Conservation (phyloP, 2,329 filamentous ascomycete genomes). For the Fusarium oligoseptatum region DNA sequence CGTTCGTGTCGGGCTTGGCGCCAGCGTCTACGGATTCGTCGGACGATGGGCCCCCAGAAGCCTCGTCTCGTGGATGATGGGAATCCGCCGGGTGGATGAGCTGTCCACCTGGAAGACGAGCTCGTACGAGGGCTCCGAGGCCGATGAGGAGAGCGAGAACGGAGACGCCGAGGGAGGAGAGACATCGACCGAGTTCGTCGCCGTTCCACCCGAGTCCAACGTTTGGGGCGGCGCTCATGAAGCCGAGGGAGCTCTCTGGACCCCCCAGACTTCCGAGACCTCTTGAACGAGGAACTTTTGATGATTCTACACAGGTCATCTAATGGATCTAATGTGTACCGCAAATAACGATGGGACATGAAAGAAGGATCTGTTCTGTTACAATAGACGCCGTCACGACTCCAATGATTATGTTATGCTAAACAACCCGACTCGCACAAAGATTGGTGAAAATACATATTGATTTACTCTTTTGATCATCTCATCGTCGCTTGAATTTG, state of each 20-base stretch:
- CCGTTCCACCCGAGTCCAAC: slow-evolving; percentile 59
- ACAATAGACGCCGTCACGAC: slow-evolving; percentile 51
- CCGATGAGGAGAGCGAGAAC: slow-evolving; percentile 52
- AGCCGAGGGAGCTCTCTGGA: slow-evolving; percentile 62
- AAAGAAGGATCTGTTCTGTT: slow-evolving; percentile 43
- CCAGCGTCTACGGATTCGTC: slow-evolving; percentile 86
- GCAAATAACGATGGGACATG: slow-evolving; percentile 43
- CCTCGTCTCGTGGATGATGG: slow-evolving; percentile 95
- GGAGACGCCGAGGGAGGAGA: slow-evolving; percentile 44
- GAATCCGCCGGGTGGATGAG: slow-evolving; percentile 74
- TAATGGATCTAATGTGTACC: slow-evolving; percentile 31
- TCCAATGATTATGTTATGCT: slow-evolving; percentile 41
- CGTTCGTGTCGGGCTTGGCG: slow-evolving; percentile 86
- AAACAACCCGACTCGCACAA: neutral
- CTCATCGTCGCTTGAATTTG: neutral
- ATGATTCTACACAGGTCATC: slow-evolving; percentile 28
- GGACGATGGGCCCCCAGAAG: slow-evolving; percentile 83
- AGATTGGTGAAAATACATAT: neutral
- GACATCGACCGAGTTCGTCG: slow-evolving; percentile 62
- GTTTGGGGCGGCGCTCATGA: slow-evolving; percentile 55
- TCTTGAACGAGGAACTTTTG: slow-evolving; percentile 26
- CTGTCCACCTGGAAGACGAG: slow-evolving; percentile 66
- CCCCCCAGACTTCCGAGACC: slow-evolving; percentile 44
- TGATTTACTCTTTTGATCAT: neutral
- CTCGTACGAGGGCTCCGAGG: slow-evolving; percentile 54